Conservation (phyloP, 2,329 filamentous ascomycete genomes). For the Colletotrichum sp. region DNA sequence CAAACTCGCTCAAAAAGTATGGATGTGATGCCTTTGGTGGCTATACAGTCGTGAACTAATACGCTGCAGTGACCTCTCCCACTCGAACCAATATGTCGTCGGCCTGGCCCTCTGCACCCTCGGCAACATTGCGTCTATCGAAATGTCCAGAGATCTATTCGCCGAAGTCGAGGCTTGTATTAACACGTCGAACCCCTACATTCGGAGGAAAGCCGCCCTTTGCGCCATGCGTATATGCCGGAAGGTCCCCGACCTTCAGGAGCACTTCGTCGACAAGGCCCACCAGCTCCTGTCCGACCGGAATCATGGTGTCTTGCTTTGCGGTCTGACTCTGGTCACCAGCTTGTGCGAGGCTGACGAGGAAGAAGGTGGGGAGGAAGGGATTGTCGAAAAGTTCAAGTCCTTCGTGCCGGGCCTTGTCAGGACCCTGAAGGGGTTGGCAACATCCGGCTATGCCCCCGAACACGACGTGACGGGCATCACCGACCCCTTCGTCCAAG, state of each 20-base stretch:
- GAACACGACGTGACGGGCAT: slow-evolving; percentile 99
- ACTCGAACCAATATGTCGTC: slow-evolving; percentile 98
- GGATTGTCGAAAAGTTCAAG: slow-evolving; percentile 89
- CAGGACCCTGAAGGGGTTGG: slow-evolving; percentile 88
- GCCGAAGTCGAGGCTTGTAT: slow-evolving; percentile 92
- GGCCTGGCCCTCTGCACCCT: slow-evolving; percentile 95
- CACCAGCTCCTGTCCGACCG: slow-evolving; percentile 86
- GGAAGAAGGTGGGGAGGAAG: slow-evolving; percentile 87
- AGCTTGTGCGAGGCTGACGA: slow-evolving; percentile 96
- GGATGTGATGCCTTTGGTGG: neutral
- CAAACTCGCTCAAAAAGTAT: slow-evolving; percentile 97
- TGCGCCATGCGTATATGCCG: slow-evolving; percentile 99
- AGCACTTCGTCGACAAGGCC: slow-evolving; percentile 96
- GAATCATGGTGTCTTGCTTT: slow-evolving; percentile 94
- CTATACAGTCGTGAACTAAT: slow-evolving; percentile 35
- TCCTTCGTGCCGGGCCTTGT: slow-evolving; percentile 85
- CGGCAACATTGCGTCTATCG: slow-evolving; percentile 95
- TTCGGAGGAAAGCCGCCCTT: slow-evolving; percentile 94
- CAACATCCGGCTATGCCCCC: slow-evolving; percentile 93
- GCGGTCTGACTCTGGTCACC: slow-evolving; percentile 87
- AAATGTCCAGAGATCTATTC: slow-evolving; percentile 98
- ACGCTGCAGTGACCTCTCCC: slow-evolving; percentile 79
- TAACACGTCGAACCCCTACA: slow-evolving; percentile 96
- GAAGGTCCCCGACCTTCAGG: slow-evolving; percentile 95
- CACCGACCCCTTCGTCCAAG: slow-evolving; percentile 95